phyloP scores from a whole-genome alignment of 768 basidiomycete species.

The Phlebiopsis gigantea region DNA sequence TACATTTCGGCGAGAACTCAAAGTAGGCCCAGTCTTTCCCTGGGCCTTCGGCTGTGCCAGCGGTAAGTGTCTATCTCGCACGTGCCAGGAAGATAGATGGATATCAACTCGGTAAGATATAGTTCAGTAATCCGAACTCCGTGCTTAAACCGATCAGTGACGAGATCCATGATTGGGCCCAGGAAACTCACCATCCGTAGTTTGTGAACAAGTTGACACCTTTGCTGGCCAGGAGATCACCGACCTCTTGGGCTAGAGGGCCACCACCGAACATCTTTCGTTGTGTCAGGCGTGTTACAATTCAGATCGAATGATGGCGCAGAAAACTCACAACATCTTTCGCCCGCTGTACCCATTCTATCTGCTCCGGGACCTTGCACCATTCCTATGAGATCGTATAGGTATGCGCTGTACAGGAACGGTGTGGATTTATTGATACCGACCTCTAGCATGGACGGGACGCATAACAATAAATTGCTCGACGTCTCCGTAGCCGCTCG shows the following conservation, averaged over 20 bases:
- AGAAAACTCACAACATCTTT: conserved; percentile 11
- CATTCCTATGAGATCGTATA: conserved; percentile 17
- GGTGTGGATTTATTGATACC: background rate
- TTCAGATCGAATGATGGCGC: background rate
- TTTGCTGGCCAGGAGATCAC: conserved; percentile 9
- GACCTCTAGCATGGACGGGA: conserved; percentile 23
- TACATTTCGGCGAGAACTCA: conserved; percentile 1
- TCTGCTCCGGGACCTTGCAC: conserved; percentile 20
- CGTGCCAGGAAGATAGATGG: background rate
- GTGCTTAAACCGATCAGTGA: background rate
- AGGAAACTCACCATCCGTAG: conserved; percentile 13
- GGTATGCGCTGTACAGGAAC: background rate
- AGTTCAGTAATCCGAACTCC: background rate
- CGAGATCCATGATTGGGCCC: background rate
- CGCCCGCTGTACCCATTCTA: conserved; percentile 9
- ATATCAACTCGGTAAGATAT: conserved; percentile 4
- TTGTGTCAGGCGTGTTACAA: background rate
- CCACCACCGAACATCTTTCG: conserved; percentile 15
- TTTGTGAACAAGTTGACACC: conserved; percentile 6
- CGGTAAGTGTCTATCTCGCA: background rate
- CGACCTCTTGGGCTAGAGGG: conserved; percentile 11
- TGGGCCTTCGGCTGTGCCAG: background rate
- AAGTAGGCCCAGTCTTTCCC: conserved; percentile 12
- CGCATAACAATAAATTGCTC: conserved; percentile 19
- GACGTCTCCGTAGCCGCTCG: conserved; percentile 16